Percentiles rank a stretch among this genome's conserved stretches.
Conservation (phyloP, 495 filamentous ascomycete genomes). For the Tuber indicum region DNA sequence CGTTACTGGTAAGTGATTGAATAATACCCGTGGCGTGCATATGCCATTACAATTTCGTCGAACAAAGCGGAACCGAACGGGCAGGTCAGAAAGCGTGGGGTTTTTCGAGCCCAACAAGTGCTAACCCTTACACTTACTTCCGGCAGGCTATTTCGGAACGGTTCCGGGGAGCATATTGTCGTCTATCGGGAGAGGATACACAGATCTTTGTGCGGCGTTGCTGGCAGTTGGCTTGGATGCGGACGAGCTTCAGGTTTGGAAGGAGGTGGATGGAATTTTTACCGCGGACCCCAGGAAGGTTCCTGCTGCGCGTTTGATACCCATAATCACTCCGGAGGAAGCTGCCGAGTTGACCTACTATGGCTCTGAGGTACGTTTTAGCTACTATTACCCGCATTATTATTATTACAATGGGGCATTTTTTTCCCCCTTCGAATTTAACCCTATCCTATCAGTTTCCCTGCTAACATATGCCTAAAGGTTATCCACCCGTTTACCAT, state of each 20-base stretch:
- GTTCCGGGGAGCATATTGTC: slow-evolving; percentile 58
- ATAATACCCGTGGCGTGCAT: neutral
- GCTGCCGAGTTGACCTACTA: slow-evolving; percentile 90
- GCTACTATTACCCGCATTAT: neutral
- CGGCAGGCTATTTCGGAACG: slow-evolving; percentile 71
- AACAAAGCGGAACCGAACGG: neutral
- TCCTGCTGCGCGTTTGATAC: slow-evolving; percentile 68
- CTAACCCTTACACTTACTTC: neutral
- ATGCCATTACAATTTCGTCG: neutral
- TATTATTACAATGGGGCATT: neutral
- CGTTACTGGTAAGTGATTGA: slow-evolving; percentile 49
- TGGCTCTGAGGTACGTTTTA: slow-evolving; percentile 57
- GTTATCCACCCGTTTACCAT: slow-evolving; percentile 98
- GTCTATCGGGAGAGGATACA: slow-evolving; percentile 78
- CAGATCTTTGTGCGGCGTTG: slow-evolving; percentile 79
- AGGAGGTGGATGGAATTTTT: slow-evolving; percentile 88
- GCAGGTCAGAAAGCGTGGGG: neutral
- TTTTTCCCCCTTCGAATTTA: neutral
- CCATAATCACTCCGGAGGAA: slow-evolving; percentile 75
- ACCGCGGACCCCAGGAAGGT: slow-evolving; percentile 84
- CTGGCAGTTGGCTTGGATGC: slow-evolving; percentile 71
- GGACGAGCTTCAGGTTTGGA: slow-evolving; percentile 83
- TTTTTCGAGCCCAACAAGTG: neutral
- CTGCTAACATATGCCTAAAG: slow-evolving; percentile 39
- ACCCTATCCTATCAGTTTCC: neutral